phyloP scores from a whole-genome alignment of 352 stramenopile genomes.

The Pythium monospermum region DNA sequence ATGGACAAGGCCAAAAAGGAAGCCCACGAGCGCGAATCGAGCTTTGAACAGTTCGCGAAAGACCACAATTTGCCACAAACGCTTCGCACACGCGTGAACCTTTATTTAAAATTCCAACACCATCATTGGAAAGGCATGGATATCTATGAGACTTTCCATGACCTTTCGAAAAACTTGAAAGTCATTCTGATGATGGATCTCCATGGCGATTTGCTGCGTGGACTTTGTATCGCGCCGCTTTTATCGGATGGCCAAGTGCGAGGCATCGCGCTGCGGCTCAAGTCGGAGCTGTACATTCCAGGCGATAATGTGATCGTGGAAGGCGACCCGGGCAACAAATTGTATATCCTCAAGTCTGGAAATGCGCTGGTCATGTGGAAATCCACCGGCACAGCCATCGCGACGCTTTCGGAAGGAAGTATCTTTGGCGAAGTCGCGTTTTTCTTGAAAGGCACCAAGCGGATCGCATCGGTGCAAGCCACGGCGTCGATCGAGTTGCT shows the following conservation, averaged over 20 bases:
- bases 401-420: conserved; percentile 42
- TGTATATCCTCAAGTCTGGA: conserved; percentile 69
- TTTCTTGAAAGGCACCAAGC: conserved; percentile 51
- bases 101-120: conserved; percentile 73
- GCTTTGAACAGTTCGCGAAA: conserved; percentile 67
- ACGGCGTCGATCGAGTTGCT: conserved; percentile 61
- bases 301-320: conserved; percentile 68
- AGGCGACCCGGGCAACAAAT: conserved; percentile 55
- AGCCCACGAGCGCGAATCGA: conserved; percentile 54
- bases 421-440: conserved; percentile 79
- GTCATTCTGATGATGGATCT: conserved; percentile 74
- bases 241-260: conserved; percentile 51
- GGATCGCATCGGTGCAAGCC: conserved; percentile 61
- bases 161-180: conserved; percentile 61
- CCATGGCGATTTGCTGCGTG: conserved; percentile 43
- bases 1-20: conserved; percentile 75
- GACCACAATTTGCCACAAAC: conserved; percentile 52
- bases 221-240: conserved; percentile 50
- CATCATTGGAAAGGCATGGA: conserved; percentile 63
- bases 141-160: conserved; percentile 65
- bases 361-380: conserved; percentile 65
- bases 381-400: conserved; percentile 53
- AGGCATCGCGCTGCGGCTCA: conserved; percentile 49
- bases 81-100: conserved; percentile 49
- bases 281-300: conserved; percentile 66